Evolutionary conservation across 108 stramenopile genomes (phyloP).

Genomic region (Cyclotella sp.): DNA sequence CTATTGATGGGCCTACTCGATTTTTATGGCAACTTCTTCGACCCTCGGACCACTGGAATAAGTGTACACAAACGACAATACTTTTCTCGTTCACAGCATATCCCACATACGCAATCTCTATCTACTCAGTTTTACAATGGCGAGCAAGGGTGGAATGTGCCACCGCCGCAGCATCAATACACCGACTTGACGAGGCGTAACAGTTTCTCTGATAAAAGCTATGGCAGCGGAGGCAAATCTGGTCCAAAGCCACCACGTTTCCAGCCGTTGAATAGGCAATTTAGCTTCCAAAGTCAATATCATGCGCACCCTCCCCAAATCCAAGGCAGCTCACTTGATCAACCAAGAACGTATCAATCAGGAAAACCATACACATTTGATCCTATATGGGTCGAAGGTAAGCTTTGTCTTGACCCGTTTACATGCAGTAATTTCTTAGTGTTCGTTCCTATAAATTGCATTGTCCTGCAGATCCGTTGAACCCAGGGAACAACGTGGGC

Average conservation of each 20-base stretch:
- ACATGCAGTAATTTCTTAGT: neutral
- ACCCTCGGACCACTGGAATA: conserved; percentile 89
- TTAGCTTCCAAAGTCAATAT: conserved; percentile 29
- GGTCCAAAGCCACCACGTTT: conserved; percentile 33
- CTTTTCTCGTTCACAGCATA: conserved; percentile 70
- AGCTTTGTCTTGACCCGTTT: neutral
- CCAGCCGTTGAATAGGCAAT: conserved; percentile 34
- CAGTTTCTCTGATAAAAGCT: conserved; percentile 50
- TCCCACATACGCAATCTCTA: conserved; percentile 7
- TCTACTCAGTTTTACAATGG: conserved; percentile 6
- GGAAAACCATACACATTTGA: conserved; percentile 82
- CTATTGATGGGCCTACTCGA: conserved; percentile 93
- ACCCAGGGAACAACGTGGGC: conserved; percentile 91
- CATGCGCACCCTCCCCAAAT: conserved; percentile 21
- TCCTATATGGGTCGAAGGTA: conserved; percentile 88
- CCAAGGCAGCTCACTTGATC: conserved; percentile 1
- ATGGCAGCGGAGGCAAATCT: neutral
- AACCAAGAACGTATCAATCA: conserved; percentile 26
- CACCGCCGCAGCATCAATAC: conserved; percentile 23
- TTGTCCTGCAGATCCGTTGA: conserved; percentile 71
- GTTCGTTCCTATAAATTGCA: neutral
- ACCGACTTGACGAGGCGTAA: conserved; percentile 54
- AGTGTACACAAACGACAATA: conserved; percentile 74
- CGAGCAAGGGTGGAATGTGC: conserved; percentile 15
- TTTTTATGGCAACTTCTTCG: conserved; percentile 93